These are phyloP conservation scores for Castanea crenata DNA, from an alignment of 306 rosid species.

Conservation along the genomic window DNA sequence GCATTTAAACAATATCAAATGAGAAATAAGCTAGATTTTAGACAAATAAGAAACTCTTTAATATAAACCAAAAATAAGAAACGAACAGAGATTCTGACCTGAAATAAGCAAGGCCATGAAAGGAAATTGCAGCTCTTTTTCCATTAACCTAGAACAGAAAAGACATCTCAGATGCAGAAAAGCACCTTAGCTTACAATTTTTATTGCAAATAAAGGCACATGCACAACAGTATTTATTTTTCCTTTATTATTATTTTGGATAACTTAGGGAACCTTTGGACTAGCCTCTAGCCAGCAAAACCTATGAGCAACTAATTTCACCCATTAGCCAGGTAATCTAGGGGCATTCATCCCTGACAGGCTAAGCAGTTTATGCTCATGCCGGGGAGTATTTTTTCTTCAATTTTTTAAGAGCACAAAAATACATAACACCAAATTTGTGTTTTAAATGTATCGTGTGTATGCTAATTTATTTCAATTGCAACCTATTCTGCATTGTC, in stretches of 20 bases:
- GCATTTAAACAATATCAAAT: neutral
- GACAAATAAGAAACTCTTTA: neutral
- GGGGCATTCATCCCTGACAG: no score
- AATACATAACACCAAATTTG: conserved; percentile 14
- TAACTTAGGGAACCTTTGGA: no score
- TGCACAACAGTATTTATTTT: neutral
- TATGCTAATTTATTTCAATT: conserved; percentile 1
- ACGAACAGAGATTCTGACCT: conserved; percentile 39
- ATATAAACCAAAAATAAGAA: neutral
- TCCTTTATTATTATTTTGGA: no score
- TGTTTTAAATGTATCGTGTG: conserved; percentile 10
- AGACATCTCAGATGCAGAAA: conserved; percentile 19
- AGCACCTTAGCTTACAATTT: conserved; percentile 11
- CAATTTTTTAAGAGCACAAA: conserved; percentile 6
- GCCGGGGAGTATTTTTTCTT: neutral
- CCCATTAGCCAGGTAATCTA: no score
- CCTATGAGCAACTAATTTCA: no score
- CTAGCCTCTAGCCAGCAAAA: no score
- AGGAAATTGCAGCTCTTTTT: conserved; percentile 81
- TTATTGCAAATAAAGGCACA: neutral
- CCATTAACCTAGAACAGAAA: conserved; percentile 55
- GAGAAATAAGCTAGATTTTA: neutral
- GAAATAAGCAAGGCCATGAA: conserved; percentile 91
- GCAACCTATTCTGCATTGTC: conserved; percentile 1
- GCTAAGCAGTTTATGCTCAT: no score